Percentiles rank a stretch among this genome's conserved stretches.
phyloP scores from a whole-genome alignment of 225 moss, liverwort and hornwort genomes.

The Climacium dendroides region DNA sequence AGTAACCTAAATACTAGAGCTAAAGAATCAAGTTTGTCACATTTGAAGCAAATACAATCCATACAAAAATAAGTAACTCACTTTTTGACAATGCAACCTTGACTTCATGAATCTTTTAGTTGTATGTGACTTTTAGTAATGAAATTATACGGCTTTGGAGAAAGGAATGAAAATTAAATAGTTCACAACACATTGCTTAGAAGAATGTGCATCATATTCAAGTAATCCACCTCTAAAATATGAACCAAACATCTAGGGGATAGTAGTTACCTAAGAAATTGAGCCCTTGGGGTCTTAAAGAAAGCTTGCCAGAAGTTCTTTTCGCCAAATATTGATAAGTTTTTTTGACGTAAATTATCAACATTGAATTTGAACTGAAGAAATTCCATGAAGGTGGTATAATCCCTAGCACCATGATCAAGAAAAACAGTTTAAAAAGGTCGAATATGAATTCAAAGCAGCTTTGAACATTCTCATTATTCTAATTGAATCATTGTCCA shows the following conservation, averaged over 20 bases:
- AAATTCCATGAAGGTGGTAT: background rate
- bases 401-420: background rate
- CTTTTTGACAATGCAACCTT: background rate
- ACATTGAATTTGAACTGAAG: background rate
- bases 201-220: background rate
- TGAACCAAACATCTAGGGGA: background rate
- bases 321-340: rapidly evolving
- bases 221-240: background rate
- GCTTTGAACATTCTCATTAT: background rate
- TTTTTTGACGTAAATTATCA: background rate
- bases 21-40: background rate
- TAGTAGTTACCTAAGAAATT: background rate
- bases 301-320: background rate
- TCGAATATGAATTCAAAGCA: background rate
- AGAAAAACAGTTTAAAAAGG: background rate
- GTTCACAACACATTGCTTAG: background rate
- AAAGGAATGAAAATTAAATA: background rate
- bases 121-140: background rate
- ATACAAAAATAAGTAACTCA: background rate
- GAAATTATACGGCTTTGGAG: too few species aligned
- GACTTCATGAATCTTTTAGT: background rate
- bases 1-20: background rate
- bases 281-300: background rate
- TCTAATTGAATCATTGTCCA: background rate
- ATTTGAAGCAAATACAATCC: background rate